These are phyloP conservation scores for Moesziomyces parantarcticus DNA, from an alignment of 1,284 basidiomycete species.

Conservation along the genomic window DNA sequence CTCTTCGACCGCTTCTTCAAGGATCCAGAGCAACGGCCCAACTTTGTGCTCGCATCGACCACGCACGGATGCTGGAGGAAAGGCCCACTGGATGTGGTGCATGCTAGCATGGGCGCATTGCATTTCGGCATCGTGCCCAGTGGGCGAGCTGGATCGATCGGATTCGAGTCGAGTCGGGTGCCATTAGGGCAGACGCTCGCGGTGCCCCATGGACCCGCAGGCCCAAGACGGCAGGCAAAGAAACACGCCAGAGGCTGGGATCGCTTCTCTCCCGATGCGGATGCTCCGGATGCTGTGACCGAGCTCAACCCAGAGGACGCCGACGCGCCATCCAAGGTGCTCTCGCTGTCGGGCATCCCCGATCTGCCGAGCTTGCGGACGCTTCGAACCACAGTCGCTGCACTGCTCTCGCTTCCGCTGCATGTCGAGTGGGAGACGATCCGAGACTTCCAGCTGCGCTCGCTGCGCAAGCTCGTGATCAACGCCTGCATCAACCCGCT, in stretches of 20 bases:
- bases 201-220: not conserved
- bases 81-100: constrained; percentile 74
- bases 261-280: constrained; percentile 24
- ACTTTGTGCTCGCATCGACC: constrained; percentile 85
- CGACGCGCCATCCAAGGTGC: constrained; percentile 21
- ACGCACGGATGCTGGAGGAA: constrained; percentile 79
- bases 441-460: constrained; percentile 76
- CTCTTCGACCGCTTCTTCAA: constrained; percentile 79
- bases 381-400: constrained; percentile 52
- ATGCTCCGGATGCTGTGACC: constrained; percentile 1
- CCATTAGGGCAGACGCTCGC: constrained; percentile 30
- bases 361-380: constrained; percentile 41
- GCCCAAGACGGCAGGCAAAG: constrained; percentile 2
- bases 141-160: constrained; percentile 15
- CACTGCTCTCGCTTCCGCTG: constrained; percentile 58
- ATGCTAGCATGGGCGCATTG: constrained; percentile 79
- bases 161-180: constrained; percentile 24
- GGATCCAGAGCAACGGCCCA: constrained; percentile 78
- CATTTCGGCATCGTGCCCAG: constrained; percentile 84
- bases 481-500: constrained; percentile 89
- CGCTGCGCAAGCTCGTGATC: constrained; percentile 85
- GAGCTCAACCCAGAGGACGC: constrained; percentile 13
- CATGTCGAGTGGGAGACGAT: constrained; percentile 76
- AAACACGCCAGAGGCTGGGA: constrained; percentile 33
- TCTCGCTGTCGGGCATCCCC: constrained; percentile 53